A percentile compares a stretch with the other conserved stretches of the same genome.
These are phyloP conservation scores for Goniomonas avonlea DNA, from an alignment of 78 protist species.

Conservation along the genomic window DNA sequence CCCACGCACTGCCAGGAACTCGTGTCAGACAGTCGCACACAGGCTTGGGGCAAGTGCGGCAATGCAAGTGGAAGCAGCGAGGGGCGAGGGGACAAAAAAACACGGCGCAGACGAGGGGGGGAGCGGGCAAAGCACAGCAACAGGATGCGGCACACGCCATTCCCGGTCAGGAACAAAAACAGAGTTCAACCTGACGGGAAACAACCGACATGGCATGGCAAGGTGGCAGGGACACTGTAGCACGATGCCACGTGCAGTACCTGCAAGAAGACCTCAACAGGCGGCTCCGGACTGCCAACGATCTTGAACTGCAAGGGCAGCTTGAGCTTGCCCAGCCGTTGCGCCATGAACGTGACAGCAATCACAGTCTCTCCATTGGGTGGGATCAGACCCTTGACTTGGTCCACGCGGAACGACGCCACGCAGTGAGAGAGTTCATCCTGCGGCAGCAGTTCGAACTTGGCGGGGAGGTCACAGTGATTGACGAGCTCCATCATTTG, in stretches of 20 bases:
- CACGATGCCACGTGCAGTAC: too few relatives aligned
- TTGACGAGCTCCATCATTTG: conserved; percentile 31
- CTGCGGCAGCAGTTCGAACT: conserved; percentile 47
- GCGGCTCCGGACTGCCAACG: conserved; percentile 13
- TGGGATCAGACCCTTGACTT: not conserved
- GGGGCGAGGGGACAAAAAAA: too few relatives aligned
- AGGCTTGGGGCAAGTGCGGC: too few relatives aligned
- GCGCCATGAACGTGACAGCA: conserved; percentile 17
- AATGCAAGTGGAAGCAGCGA: too few relatives aligned
- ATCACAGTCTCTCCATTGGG: not conserved
- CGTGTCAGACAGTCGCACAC: not conserved
- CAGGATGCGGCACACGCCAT: too few relatives aligned
- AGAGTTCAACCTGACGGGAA: too few relatives aligned
- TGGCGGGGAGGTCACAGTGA: conserved; percentile 38
- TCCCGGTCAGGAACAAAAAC: too few relatives aligned
- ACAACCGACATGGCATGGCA: too few relatives aligned
- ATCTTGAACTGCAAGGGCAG: conserved; percentile 21
- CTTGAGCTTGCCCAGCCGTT: conserved; percentile 20
- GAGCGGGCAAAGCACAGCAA: too few relatives aligned
- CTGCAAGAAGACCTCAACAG: conserved; percentile 21
- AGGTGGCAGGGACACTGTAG: too few relatives aligned
- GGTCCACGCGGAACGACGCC: not conserved
- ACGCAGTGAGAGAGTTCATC: not conserved
- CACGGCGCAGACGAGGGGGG: too few relatives aligned
- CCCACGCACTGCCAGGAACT: not conserved